Evolutionary conservation across 2,329 filamentous ascomycete genomes (phyloP).

Genomic region (Claviceps digitariae): DNA sequence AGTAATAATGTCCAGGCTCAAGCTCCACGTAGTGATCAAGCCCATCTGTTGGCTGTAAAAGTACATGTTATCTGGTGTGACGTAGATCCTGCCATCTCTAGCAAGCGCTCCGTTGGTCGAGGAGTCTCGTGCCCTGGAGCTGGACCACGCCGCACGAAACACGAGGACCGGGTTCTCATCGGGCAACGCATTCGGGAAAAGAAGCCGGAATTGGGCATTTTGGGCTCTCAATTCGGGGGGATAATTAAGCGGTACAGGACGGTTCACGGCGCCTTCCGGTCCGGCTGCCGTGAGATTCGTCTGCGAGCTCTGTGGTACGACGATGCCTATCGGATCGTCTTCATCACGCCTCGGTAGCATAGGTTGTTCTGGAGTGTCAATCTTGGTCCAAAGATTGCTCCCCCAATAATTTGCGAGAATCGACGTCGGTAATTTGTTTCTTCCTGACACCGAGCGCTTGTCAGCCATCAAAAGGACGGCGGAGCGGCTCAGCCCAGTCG

Average conservation of each 20-base stretch:
- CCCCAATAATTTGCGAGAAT: conserved; percentile 93
- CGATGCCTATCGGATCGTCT: conserved; percentile 28
- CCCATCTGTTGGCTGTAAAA: conserved; percentile 96
- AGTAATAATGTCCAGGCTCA: conserved; percentile 61
- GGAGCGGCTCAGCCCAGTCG: conserved; percentile 74
- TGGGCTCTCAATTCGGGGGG: conserved; percentile 72
- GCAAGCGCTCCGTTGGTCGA: conserved; percentile 33
- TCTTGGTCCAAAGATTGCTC: conserved; percentile 57
- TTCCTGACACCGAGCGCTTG: conserved; percentile 50
- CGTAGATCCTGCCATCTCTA: conserved; percentile 64
- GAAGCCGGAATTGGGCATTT: conserved; percentile 80
- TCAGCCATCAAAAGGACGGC: conserved; percentile 74
- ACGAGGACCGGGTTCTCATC: conserved; percentile 81
- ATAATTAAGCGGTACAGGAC: conserved; percentile 61
- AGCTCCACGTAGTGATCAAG: conserved; percentile 68
- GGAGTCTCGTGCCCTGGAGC: conserved; percentile 30
- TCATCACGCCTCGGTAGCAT: conserved; percentile 21
- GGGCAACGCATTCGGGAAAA: conserved; percentile 69
- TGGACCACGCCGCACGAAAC: conserved; percentile 78
- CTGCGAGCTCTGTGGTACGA: conserved; percentile 20
- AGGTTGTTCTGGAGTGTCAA: conserved; percentile 16
- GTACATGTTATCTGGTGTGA: conserved; percentile 77
- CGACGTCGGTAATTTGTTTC: conserved; percentile 65
- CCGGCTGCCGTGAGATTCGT: conserved; percentile 14
- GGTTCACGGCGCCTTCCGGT: conserved; percentile 21